Conservation (phyloP, 164 flowering plant genomes). For the Stephania cephalantha region DNA sequence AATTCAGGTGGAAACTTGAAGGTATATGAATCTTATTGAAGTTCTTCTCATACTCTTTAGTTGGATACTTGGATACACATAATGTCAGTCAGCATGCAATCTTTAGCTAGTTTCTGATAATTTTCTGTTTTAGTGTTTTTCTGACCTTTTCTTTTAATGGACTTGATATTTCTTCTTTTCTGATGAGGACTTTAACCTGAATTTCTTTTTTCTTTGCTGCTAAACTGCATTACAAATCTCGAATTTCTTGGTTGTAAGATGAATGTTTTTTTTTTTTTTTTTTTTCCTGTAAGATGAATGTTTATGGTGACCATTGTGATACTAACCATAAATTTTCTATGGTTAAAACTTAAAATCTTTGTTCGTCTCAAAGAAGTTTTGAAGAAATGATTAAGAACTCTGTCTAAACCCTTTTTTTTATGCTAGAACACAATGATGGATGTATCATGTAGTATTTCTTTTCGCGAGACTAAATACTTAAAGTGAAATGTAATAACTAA, state of each 20-base stretch:
- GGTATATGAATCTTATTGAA: slow-evolving; percentile 35
- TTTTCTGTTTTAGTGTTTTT: neutral
- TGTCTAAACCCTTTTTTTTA: too few species aligned
- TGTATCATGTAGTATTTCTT: too few species aligned
- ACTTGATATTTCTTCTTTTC: neutral
- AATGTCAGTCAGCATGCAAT: neutral
- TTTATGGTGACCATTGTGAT: neutral
- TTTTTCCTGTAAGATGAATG: neutral
- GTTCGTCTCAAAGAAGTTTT: neutral
- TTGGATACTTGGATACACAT: neutral
- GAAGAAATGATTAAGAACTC: neutral
- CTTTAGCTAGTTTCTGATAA: neutral
- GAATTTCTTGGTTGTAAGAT: neutral
- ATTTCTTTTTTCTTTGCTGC: neutral
- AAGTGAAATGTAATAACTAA: too few species aligned
- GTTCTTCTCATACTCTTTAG: neutral
- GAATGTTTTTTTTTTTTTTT: too few species aligned
- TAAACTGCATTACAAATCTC: neutral
- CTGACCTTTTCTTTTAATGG: neutral
- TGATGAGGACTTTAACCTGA: neutral
- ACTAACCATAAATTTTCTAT: neutral
- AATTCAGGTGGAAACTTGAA: slow-evolving; percentile 85
- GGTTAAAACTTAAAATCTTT: too few species aligned
- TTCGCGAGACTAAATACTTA: too few species aligned
- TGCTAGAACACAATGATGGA: too few species aligned